These are phyloP conservation scores for Geosmithia morbida DNA, from an alignment of 2,329 filamentous ascomycete genomes.

Conservation along the genomic window DNA sequence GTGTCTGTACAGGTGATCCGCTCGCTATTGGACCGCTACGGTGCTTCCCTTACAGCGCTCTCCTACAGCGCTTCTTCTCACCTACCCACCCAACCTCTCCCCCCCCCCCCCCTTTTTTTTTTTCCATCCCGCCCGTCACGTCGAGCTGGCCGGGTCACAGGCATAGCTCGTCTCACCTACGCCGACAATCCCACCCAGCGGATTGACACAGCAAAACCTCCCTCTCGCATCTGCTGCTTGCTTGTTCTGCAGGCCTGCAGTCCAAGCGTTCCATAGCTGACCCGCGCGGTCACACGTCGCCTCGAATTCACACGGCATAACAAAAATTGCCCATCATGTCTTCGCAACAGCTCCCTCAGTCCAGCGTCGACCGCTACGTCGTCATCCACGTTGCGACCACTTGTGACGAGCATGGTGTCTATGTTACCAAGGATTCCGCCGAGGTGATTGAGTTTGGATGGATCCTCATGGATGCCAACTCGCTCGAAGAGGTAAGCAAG, in stretches of 20 bases:
- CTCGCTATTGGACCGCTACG: too few relatives aligned
- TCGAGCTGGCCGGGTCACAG: constrained; percentile 21
- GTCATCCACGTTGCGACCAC: constrained; percentile 98
- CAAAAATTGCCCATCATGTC: constrained; percentile 11
- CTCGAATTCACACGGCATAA: constrained; percentile 4
- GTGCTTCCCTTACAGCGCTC: not conserved
- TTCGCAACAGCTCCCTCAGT: constrained; percentile 32
- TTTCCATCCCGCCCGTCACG: not conserved
- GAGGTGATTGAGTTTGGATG: constrained; percentile 98
- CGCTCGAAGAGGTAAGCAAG: constrained; percentile 70
- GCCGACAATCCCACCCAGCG: constrained; percentile 1
- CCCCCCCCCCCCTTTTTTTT: not conserved
- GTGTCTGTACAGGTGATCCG: not conserved
- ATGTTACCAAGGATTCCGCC: constrained; percentile 97
- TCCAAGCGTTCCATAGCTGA: not conserved
- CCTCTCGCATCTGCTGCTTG: constrained; percentile 2
- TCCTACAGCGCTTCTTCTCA: not conserved
- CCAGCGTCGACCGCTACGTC: constrained; percentile 86
- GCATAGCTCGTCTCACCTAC: constrained; percentile 13
- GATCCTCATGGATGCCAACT: constrained; percentile 88
- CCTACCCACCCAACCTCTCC: not conserved
- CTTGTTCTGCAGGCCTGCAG: constrained; percentile 1
- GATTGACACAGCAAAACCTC: constrained; percentile 1
- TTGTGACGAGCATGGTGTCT: constrained; percentile 97
- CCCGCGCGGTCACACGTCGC: not conserved